These are phyloP conservation scores for Paecilomyces dactylethromorphus DNA, from an alignment of 2,329 filamentous ascomycete genomes.

Conservation along the genomic window DNA sequence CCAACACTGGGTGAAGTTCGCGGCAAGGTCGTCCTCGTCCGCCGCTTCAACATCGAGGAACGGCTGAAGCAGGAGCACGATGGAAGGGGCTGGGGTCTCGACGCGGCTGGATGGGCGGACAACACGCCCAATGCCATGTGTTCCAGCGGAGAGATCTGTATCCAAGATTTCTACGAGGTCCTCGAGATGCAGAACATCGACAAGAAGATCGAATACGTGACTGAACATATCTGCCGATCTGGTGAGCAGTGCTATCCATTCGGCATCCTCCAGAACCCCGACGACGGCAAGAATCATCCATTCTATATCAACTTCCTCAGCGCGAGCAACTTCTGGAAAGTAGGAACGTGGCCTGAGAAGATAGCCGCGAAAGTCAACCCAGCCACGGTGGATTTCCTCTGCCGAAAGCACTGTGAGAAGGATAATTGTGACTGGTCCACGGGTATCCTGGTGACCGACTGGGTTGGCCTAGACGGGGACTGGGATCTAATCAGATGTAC, in stretches of 20 bases:
- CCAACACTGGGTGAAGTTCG: constrained; percentile 73
- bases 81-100: constrained; percentile 51
- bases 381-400: constrained; percentile 55
- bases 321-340: constrained; percentile 90
- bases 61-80: constrained; percentile 37
- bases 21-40: constrained; percentile 75
- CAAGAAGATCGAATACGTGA: constrained; percentile 69
- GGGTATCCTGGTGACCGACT: constrained; percentile 87
- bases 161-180: constrained; percentile 95
- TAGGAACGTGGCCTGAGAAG: constrained; percentile 85
- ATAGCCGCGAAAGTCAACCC: constrained; percentile 87
- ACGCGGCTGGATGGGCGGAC: constrained; percentile 69
- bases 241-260: constrained; percentile 43
- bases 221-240: constrained; percentile 70
- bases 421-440: constrained; percentile 65
- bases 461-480: constrained; percentile 78
- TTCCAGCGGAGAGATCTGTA: constrained; percentile 65
- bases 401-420: constrained; percentile 44
- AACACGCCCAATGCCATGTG: constrained; percentile 73
- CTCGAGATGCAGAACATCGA: constrained; percentile 66
- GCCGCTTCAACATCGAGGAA: constrained; percentile 65
- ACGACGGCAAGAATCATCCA: constrained; percentile 48
- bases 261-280: constrained; percentile 26
- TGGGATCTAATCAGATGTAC: constrained; percentile 87
- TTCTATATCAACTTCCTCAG: constrained; percentile 87